Evolutionary conservation across 2,329 filamentous ascomycete species (phyloP), one percentile per base, ranked within the genome.

Genomic region (Trichoderma oligosporum): DNA sequence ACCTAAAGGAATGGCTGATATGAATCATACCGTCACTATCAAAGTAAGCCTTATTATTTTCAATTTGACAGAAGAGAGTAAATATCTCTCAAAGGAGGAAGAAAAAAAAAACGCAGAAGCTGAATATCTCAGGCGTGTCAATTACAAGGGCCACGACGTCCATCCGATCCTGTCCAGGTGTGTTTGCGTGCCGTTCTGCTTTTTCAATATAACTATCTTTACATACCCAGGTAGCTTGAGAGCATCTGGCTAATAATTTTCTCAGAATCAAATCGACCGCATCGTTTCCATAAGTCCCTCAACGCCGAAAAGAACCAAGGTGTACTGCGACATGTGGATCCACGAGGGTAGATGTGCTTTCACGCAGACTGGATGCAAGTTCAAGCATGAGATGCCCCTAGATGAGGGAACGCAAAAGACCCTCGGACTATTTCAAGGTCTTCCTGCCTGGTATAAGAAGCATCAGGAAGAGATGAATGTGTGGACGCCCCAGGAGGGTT

Each of bases 241-340:
- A 31, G 11, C 5, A 38, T 33, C 38, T 46, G 14, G 5, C n/a
- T 9, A 35, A 39, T 11, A 12, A 14, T 4, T 45, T 14, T 22
- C 20, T 6, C 47, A 73, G 71, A 67, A 65, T 12, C 69, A 66
- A 7, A 74, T 73, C 51, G 72, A 72, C 48, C 63, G 62, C 38
- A 72, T 72, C 46, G 62, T 71, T 31, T 64, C 68, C 16, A 63
- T 62, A 4, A 64, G 62, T 4, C 72, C 73, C 16, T 70, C 76
- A 9, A 67, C 66, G 4, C 70, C 72, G 18, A 55, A 55, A 5
- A 83, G 81, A 22, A 68, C 71, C 58, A 96, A 96, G 69, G 76
- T 87, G 22, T 96, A 88, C 71, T 96, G 91, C 73, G 89, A 91
- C 58, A 90, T 93, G 71, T 97, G 91, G 91, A 86, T 96, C 55